Conservation (phyloP, 2,329 filamentous ascomycete genomes). For the Helicocarpus griseus region DNA sequence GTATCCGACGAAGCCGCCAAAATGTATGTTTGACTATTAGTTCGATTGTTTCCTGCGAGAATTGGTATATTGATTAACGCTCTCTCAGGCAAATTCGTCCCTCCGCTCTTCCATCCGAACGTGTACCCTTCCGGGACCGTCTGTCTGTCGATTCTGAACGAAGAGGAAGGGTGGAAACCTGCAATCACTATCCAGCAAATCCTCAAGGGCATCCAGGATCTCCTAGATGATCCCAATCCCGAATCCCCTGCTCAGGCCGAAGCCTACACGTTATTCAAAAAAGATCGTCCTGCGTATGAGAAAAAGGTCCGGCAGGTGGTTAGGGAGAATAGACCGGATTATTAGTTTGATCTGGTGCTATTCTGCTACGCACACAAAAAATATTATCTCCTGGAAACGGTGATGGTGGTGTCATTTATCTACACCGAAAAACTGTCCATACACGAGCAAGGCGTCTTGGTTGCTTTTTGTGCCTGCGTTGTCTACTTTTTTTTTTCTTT, state of each 20-base stretch:
- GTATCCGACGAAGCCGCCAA: constrained; percentile 96
- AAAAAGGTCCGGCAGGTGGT: constrained; percentile 78
- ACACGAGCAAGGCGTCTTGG: constrained; percentile 1
- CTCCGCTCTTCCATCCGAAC: constrained; percentile 94
- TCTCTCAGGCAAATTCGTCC: constrained; percentile 77
- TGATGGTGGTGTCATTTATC: too few relatives aligned
- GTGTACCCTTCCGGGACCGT: constrained; percentile 98
- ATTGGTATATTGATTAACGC: constrained; percentile 10
- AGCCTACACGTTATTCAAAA: constrained; percentile 94
- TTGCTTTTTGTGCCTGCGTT: neutral
- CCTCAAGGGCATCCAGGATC: constrained; percentile 85
- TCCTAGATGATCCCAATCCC: constrained; percentile 92
- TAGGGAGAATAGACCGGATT: constrained; percentile 69
- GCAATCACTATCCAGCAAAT: constrained; percentile 99
- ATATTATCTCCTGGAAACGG: too few relatives aligned
- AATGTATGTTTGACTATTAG: constrained; percentile 53
- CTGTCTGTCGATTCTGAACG: constrained; percentile 92
- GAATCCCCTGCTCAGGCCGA: constrained; percentile 95
- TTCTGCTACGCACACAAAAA: too few relatives aligned
- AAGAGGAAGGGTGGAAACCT: constrained; percentile 97
- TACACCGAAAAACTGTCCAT: too few relatives aligned
- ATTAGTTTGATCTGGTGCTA: neutral
- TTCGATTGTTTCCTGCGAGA: constrained; percentile 2
- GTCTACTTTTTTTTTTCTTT: neutral
- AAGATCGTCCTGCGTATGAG: constrained; percentile 79